Percentiles rank a stretch among this genome's conserved stretches.
phyloP scores from a whole-genome alignment of 1,139 yeast genomes.

The Nakaseomyces nivariensis region DNA sequence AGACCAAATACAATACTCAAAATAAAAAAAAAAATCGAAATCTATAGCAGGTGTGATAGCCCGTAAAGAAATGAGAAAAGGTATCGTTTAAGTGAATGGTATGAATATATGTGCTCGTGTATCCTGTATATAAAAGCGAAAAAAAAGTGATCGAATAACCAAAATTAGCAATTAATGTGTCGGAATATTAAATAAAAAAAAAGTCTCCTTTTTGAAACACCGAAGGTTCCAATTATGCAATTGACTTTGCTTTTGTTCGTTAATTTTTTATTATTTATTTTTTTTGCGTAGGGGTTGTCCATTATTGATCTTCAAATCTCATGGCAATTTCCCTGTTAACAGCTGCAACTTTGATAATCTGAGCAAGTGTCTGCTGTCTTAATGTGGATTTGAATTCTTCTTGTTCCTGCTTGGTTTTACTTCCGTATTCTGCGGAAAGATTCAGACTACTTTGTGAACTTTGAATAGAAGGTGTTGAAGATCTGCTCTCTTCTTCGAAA shows the following conservation, averaged over 20 bases:
- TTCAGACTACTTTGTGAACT: conserved; percentile 12
- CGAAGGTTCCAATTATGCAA: too few relatives aligned
- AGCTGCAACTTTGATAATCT: conserved; percentile 63
- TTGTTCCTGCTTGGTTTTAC: conserved; percentile 7
- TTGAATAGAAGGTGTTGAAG: conserved; percentile 9
- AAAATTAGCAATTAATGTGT: neutral
- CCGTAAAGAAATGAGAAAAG: too few relatives aligned
- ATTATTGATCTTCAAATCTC: conserved; percentile 8
- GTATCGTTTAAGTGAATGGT: too few relatives aligned
- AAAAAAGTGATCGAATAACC: too few relatives aligned
- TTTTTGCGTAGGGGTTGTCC: too few relatives aligned
- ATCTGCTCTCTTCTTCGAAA: conserved; percentile 12
- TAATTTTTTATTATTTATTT: too few relatives aligned
- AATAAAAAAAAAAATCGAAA: neutral
- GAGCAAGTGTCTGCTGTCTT: conserved; percentile 49
- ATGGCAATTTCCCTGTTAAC: conserved; percentile 53
- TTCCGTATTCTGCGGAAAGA: conserved; percentile 4
- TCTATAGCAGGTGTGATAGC: too few relatives aligned
- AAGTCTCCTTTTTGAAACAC: too few relatives aligned
- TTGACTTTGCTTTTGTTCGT: too few relatives aligned
- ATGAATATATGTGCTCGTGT: too few relatives aligned
- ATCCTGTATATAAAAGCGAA: too few relatives aligned
- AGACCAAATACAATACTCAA: too few relatives aligned
- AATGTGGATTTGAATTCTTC: conserved; percentile 27
- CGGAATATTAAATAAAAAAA: neutral